Evolutionary conservation across 371 early-diverging fungal species (phyloP), one percentile per base, ranked within the genome.

Genomic region (Globomyces sp.): DNA sequence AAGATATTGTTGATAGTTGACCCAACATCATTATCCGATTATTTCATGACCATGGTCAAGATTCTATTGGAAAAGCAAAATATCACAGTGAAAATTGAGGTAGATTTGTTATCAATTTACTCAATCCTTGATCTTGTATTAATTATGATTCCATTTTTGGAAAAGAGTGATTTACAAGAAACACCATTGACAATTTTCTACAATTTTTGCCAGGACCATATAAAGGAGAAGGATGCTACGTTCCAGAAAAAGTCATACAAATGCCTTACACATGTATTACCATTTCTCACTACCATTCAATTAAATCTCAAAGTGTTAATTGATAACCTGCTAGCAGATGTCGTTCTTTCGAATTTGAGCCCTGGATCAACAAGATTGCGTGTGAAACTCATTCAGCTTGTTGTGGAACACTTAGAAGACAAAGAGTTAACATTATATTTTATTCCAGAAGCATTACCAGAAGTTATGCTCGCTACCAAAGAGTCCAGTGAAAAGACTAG

Each of bases 201-300:
- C 71, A 68, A 73, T 4, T 67, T 80, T 6, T 65, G 80, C 3
- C 46, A 68, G 1, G 74, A 74, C 2, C 76, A 79, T 55, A 68
- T 82, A 3, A 83, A 87, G 58, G 87, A 86, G 66, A 81, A 83
- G 5, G 93, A 94, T 60, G 76, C 88, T 0, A 80, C 85, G 1
- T 75, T 95, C 34, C 97, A 95, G 75, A 98, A 98, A 86, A 94
- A 93, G 78, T 91, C 91, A 0, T 96, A 98, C 85, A 92, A 93
- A 81, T 83, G 90, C 3, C 80, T 96, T 24, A 78, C 82, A 65
- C 85, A 86, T 43, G 74, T 92, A 70, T 75, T 89, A 50, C 75
- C 71, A 0, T n/a, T 36, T 37, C 13, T 80, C 3, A 66, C 71
- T 36, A 64, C 66, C 24, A 11, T 41, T 2, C 63, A 57, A 10